Conservation (phyloP, 371 early-diverging fungal genomes). For the Umbelopsis sp. region DNA sequence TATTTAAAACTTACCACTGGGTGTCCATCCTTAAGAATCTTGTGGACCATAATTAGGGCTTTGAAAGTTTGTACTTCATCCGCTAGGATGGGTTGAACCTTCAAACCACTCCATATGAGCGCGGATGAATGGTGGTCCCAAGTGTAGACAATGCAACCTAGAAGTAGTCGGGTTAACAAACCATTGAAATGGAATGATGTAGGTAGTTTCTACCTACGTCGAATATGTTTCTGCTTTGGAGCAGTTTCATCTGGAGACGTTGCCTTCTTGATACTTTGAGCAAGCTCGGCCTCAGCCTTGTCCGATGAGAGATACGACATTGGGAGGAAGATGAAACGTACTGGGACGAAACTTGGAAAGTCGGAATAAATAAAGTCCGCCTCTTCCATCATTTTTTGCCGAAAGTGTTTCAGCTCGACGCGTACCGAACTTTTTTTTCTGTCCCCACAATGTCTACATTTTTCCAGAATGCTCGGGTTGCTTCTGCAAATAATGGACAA, state of each 20-base stretch:
- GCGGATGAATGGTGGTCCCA: constrained; percentile 91
- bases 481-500: neutral
- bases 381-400: neutral
- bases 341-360: neutral
- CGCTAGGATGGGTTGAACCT: constrained; percentile 83
- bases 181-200: neutral
- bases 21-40: constrained; percentile 94
- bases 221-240: constrained; percentile 97
- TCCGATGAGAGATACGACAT: constrained; percentile 59
- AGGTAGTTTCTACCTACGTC: constrained; percentile 58
- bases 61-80: constrained; percentile 96
- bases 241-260: constrained; percentile 89
- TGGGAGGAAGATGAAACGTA: constrained; percentile 9
- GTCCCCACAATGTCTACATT: constrained; percentile 6
- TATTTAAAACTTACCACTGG: constrained; percentile 57
- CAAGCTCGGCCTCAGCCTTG: constrained; percentile 87
- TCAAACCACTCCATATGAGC: constrained; percentile 87
- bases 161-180: constrained; percentile 13
- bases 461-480: neutral
- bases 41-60: constrained; percentile 93
- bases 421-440: neutral
- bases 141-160: constrained; percentile 90
- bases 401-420: neutral
- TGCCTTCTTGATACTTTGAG: constrained; percentile 90
- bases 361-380: constrained; percentile 12